Base-by-base conservation (phyloP, 2,329 filamentous ascomycete species). In the Colletotrichum sp. region DNA sequence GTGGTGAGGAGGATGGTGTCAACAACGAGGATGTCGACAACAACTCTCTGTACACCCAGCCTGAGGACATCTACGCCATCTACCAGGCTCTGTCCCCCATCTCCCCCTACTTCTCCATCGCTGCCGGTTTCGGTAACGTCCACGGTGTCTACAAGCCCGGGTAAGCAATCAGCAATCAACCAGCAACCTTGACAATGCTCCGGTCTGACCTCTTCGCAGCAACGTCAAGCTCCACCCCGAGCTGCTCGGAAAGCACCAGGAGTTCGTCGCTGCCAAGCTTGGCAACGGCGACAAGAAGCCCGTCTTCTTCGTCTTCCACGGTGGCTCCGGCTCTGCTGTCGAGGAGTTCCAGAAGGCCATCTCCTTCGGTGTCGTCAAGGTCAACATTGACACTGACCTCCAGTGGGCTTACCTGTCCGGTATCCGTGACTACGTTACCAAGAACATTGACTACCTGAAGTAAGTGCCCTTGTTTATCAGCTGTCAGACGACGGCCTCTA, bases 261-360 rank as follows among this genome's bases (percentile, higher is more conserved):
- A 90, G 79, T 95, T 94, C 87, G 95, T 98, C 86, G 92, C 95
- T 88, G 92, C 96, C 87, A 92, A 98, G 90, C 92, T 93, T 79
- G 87, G 88, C 80, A 88, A 91, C 82, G 89, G 91, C 81, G 92
- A 95, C 80, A 91, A 95, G 84, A 98, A 98, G 94, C 97, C 97
- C 81, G 95, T 99, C 84, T 99, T 96, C 93, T 95, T 99, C 83
- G 97, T 99, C 86, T 99, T 99, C 94, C 97, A 99, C 92, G 97
- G 97, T 83, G 97, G 97, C 82, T 98, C 95, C 79, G 97, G 97
- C 81, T 98, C 95, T 80, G 91, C 91, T 85, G 98, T 98, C 90
- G 88, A 95, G 81, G 97, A 99, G 89, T 99, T 95, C 92, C 90
- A 90, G 79, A 92, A 95, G 82, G 96, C 96, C 84, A 98, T 98